A percentile compares a stretch with the other conserved stretches of the same genome.
Evolutionary conservation across 1,284 basidiomycete species (phyloP).

Genomic region (Heterobasidion occidentale): DNA sequence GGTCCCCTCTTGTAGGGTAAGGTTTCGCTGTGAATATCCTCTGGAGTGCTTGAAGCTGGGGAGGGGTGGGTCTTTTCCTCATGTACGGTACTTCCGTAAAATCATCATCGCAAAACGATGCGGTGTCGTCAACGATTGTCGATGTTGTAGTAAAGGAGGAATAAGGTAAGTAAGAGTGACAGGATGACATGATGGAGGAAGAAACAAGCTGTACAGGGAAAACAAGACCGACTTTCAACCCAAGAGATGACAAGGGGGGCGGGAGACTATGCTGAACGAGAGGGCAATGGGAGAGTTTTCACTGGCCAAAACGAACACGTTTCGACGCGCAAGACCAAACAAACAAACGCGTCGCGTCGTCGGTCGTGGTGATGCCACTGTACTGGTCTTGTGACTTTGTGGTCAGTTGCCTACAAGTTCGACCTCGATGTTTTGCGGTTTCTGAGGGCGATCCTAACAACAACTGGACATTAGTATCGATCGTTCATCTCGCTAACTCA

Average conservation of each 20-base stretch:
- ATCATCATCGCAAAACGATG: not conserved
- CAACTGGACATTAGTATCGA: too few species aligned
- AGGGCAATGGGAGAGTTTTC: not conserved
- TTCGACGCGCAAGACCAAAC: conserved; percentile 1
- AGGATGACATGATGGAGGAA: conserved; percentile 1
- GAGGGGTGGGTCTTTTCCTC: conserved; percentile 25
- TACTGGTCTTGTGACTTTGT: conserved; percentile 3
- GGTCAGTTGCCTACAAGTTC: not conserved
- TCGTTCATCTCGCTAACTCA: too few species aligned
- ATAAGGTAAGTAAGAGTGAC: conserved; percentile 3
- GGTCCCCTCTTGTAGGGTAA: conserved; percentile 37
- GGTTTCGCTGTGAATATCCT: conserved; percentile 28
- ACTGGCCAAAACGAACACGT: not conserved
- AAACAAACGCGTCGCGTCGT: conserved; percentile 9
- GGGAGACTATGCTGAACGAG: not conserved
- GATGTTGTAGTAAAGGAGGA: not conserved
- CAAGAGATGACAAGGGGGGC: not conserved
- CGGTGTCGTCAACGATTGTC: conserved; percentile 1
- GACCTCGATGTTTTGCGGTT: not conserved
- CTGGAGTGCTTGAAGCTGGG: conserved; percentile 33
- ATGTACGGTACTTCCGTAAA: conserved; percentile 14
- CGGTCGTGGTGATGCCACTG: not conserved
- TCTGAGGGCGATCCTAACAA: too few species aligned
- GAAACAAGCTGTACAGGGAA: not conserved
- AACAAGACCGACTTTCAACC: not conserved